These are phyloP conservation scores for Erythrophleum fordii DNA, from an alignment of 306 rosid species.

Conservation along the genomic window DNA sequence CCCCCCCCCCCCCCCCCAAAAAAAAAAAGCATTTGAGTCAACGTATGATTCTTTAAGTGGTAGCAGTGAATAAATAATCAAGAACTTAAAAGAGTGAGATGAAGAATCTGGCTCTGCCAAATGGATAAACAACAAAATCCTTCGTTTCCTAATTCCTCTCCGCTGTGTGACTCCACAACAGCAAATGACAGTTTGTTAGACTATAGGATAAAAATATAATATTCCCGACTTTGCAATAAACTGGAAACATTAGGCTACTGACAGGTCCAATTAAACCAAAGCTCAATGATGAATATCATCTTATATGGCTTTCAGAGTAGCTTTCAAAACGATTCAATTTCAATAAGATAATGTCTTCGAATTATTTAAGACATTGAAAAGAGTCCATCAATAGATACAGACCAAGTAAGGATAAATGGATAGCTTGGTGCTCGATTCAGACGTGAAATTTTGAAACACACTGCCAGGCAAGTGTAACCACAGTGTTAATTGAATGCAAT, in stretches of 20 bases:
- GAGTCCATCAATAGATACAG: not conserved
- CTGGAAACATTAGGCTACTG: not conserved
- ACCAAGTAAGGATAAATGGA: not conserved
- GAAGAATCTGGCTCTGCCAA: not conserved
- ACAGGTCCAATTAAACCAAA: not conserved
- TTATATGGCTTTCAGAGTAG: constrained; percentile 6
- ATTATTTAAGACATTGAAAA: not conserved
- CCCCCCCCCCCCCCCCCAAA: too few species aligned
- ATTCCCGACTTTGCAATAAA: not conserved
- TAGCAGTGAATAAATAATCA: not conserved
- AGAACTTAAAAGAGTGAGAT: not conserved
- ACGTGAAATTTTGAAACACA: not conserved
- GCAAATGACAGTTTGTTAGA: not conserved
- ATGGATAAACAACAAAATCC: constrained; percentile 31
- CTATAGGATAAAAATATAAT: not conserved
- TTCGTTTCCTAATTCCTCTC: not conserved
- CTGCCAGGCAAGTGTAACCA: not conserved
- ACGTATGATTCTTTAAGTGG: too few species aligned
- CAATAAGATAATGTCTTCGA: not conserved
- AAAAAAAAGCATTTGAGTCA: too few species aligned
- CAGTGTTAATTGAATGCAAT: not conserved
- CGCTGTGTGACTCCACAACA: not conserved
- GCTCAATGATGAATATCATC: constrained; percentile 12
- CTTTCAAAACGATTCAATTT: not conserved
- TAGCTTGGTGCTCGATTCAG: not conserved